These are phyloP conservation scores for Pugionium cornutum DNA, from an alignment of 345 rosid species.

Conservation along the genomic window DNA sequence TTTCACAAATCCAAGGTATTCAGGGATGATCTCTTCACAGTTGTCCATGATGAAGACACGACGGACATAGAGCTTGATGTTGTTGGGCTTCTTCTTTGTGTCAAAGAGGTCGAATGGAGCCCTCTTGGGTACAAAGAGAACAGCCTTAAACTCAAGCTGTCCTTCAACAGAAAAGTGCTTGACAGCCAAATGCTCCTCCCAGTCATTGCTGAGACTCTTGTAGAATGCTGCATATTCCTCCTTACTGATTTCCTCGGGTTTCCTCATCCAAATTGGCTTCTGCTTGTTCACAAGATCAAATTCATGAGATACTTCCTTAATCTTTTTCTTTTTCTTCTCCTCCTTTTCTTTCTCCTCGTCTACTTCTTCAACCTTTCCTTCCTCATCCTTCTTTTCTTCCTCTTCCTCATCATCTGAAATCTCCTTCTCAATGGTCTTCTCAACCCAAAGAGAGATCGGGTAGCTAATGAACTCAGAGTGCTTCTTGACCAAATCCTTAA, in stretches of 20 bases:
- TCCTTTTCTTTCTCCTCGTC: conserved; percentile 76
- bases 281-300: conserved; percentile 90
- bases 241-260: conserved; percentile 84
- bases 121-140: conserved; percentile 85
- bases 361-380: conserved; percentile 76
- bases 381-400: conserved; percentile 84
- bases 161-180: conserved; percentile 96
- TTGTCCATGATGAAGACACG: conserved; percentile 96
- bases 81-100: conserved; percentile 89
- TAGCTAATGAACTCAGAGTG: conserved; percentile 95
- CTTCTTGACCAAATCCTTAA: conserved; percentile 86
- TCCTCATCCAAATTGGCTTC: conserved; percentile 97
- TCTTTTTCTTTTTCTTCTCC: conserved; percentile 85
- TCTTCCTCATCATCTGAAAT: conserved; percentile 88
- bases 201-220: conserved; percentile 90
- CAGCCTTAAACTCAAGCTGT: conserved; percentile 89
- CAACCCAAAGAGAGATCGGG: conserved; percentile 83
- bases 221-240: conserved; percentile 92
- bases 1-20: conserved; percentile 78
- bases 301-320: conserved; percentile 87
- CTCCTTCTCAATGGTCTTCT: conserved; percentile 89
- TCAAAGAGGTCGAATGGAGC: conserved; percentile 93
- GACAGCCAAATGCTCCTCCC: conserved; percentile 92
- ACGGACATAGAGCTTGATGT: conserved; percentile 89
- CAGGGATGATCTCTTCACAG: conserved; percentile 87